Evolutionary conservation across 1,139 yeast species (phyloP), one percentile per base, ranked within the genome.

Genomic region (Debaryomycetaceae sp.): DNA sequence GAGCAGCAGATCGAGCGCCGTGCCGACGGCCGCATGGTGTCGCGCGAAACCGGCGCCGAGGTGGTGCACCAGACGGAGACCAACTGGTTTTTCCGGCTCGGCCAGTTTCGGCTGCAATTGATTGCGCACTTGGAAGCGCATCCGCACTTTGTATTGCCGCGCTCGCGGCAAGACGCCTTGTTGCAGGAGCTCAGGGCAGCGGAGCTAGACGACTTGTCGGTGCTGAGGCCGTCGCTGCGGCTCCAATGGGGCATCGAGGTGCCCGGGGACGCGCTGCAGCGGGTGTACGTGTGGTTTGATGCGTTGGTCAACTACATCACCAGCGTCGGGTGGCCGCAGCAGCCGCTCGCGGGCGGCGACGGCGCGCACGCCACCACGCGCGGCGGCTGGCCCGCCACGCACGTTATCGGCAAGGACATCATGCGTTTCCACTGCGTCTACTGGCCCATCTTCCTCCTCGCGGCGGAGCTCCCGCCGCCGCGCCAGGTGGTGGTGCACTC

Each of bases 201-300:
- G 3, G 50, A 56, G 3, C 56, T 86, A 11, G 53, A 61, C 0
- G 97, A 91, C 50, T 64, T 91, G 29, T 84, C 95, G 18, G 70
- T 91, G 2, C 88, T 96, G 0, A 65, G 98, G 40, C 97, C 97
- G 0, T 53, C 78, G 0, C 58, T 78, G 10, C 63, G 98, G 34
- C 66, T 89, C 29, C 60, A 69, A 19, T 91, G 99, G 99, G 96
- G 96, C 0, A 82, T 91, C 18, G 75, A 75, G 2, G 97, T 91
- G 1, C 98, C 98, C 0, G 65, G 67, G 21, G 97, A 91, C 46
- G 61, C 70, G 0, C 45, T 76, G 0, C 97, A 91, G 48, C 80
- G 73, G 32, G 80, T 91, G 37, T 91, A 91, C 47, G 99, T 91
- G 7, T 91, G 99, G 99, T 83, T 91, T 39, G 99, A 91, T 58